Evolutionary conservation across 2,329 filamentous ascomycete species (phyloP).

Genomic region (Trichoderma asperellum): DNA sequence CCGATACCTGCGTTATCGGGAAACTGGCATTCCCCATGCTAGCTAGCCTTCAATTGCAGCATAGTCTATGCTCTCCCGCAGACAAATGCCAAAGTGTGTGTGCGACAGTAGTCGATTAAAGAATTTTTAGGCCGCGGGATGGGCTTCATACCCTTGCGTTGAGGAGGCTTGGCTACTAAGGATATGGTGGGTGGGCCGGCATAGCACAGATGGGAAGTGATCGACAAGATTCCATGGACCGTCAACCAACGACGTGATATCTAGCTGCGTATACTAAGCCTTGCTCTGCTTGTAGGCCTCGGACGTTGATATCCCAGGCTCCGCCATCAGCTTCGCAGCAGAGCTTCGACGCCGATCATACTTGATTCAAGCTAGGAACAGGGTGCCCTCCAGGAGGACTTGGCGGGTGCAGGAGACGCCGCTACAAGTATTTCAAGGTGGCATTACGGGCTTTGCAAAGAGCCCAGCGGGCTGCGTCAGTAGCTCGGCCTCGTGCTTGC

Average conservation of each 20-base stretch:
- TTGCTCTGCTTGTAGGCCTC: not conserved
- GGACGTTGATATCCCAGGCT: not conserved
- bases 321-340: slow-evolving; percentile 6
- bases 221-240: slow-evolving; percentile 18
- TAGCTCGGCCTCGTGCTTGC: slow-evolving; percentile 25
- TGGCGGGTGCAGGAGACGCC: slow-evolving; percentile 7
- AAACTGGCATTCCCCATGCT: slow-evolving; percentile 24
- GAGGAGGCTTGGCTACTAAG: slow-evolving; percentile 25
- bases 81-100: slow-evolving; percentile 23
- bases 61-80: not conserved
- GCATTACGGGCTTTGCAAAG: slow-evolving; percentile 5
- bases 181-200: slow-evolving; percentile 24
- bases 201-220: slow-evolving; percentile 20
- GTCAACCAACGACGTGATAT: slow-evolving; percentile 13
- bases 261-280: not conserved
- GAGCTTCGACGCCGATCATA: slow-evolving; percentile 8
- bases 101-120: slow-evolving; percentile 22
- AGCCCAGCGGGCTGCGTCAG: slow-evolving; percentile 6
- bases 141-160: slow-evolving; percentile 28
- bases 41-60: not conserved
- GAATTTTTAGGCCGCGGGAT: slow-evolving; percentile 28
- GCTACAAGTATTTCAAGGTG: not conserved
- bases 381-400: not conserved
- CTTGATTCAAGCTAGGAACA: not conserved
- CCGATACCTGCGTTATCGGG: slow-evolving; percentile 22